Evolutionary conservation across 108 stramenopile species (phyloP), one percentile per base, ranked within the genome.

Genomic region (Cyclostephanos tholiformis): DNA sequence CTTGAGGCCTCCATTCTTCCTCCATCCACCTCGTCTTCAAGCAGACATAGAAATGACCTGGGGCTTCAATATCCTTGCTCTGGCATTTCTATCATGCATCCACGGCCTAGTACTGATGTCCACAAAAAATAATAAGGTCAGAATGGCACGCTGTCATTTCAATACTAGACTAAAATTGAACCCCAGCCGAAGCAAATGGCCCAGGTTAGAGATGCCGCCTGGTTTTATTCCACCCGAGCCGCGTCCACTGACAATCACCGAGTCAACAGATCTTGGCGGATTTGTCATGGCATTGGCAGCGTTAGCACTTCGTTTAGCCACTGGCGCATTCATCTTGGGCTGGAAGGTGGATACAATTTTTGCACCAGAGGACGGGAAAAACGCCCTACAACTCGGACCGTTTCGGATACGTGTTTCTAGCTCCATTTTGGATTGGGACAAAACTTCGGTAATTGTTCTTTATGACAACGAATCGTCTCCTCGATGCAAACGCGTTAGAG

Each of bases 401-500:
- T 68, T 88, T 23, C 48, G 73, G 20, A 66, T 93, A 23, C 82
- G 87, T 16, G 95, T 94, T 75, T 76, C 84, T n/a, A 86, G 87
- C 26, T 77, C 84, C 25, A 84, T 89, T 17, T 74, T 94, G 64
- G 51, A 69, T 11, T 62, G 69, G 32, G 84, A 80, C 0, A 59
- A 80, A 19, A 61, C 92, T 13, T 19, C 39, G 0, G 88, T 87
- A 23, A 67, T 98, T 20, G 87, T 97, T 17, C 48, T 98, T 12
- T 98, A 97, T 77, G 95, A 95, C 60, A 95, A 86, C 46, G 96
- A 97, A 53, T 80, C 88, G 2, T 95, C 87, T 55, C 95, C 97
- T 6, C 88, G 75, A 64, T 95, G 94, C 79, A 84, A 88, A 36
- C 86, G 91, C 39, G 96, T 98, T 27, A 80, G 96, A 43, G 97